These are phyloP conservation scores for Termitomyces sp. DNA, from an alignment of 768 basidiomycete species.

Conservation along the genomic window DNA sequence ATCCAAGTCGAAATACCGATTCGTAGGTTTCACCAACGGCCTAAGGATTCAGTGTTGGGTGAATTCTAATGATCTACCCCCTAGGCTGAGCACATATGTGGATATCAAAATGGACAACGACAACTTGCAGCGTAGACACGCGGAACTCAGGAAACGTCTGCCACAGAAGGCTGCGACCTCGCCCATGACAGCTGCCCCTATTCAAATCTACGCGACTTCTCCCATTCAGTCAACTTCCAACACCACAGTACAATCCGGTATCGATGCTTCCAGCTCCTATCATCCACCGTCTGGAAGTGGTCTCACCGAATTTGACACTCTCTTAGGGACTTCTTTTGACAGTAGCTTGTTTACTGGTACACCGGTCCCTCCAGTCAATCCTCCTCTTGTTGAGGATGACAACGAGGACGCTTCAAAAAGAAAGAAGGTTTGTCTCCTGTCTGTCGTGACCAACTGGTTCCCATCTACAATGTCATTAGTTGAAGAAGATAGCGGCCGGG, in stretches of 20 bases:
- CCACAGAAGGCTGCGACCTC: slow-evolving; percentile 19
- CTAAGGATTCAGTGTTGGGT: neutral
- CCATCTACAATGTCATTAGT: slow-evolving; percentile 18
- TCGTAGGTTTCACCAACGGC: slow-evolving; percentile 59
- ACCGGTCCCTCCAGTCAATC: neutral
- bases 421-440: slow-evolving; percentile 50
- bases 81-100: slow-evolving; percentile 67
- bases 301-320: slow-evolving; percentile 10
- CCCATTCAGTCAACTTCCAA: slow-evolving; percentile 19
- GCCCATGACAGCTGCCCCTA: slow-evolving; percentile 21
- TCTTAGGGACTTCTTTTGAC: slow-evolving; percentile 8
- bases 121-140: slow-evolving; percentile 60
- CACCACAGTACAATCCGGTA: neutral
- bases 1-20: slow-evolving; percentile 68
- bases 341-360: slow-evolving; percentile 2
- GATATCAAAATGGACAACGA: slow-evolving; percentile 91
- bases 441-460: neutral
- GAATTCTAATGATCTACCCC: neutral
- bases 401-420: slow-evolving; percentile 52
- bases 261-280: slow-evolving; percentile 9
- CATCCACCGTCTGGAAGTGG: slow-evolving; percentile 2
- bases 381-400: slow-evolving; percentile 35
- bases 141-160: slow-evolving; percentile 33
- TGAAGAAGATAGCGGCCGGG: slow-evolving; percentile 43
- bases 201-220: slow-evolving; percentile 35